Conservation (phyloP, 805 yeast genomes). For the Isabelozyma rhagii region DNA sequence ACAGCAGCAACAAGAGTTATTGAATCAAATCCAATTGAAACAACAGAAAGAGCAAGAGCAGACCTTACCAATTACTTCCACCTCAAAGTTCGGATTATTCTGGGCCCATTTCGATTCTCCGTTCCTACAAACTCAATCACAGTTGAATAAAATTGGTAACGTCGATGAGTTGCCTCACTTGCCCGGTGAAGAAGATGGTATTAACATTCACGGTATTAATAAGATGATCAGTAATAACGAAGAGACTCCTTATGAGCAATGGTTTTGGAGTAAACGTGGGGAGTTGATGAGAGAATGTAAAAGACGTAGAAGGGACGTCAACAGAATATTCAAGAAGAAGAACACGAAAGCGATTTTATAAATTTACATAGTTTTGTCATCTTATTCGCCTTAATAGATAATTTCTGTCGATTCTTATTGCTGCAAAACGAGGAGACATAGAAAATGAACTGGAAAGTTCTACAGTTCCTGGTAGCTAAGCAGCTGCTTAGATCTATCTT, state of each 20-base stretch:
- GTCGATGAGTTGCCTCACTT: constrained; percentile 23
- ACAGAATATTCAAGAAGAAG: constrained; percentile 55
- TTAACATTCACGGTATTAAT: constrained; percentile 6
- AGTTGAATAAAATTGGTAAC: constrained; percentile 55
- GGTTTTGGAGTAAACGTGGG: constrained; percentile 84
- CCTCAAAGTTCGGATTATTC: constrained; percentile 51
- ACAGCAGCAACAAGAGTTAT: constrained; percentile 19
- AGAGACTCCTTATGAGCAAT: constrained; percentile 56
- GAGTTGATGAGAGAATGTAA: constrained; percentile 74
- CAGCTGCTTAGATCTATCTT: too few relatives aligned
- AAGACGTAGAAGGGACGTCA: constrained; percentile 69
- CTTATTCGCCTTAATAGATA: too few relatives aligned
- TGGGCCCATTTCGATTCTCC: constrained; percentile 86
- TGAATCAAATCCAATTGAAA: constrained; percentile 28
- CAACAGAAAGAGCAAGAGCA: constrained; percentile 10
- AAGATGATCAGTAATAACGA: constrained; percentile 15
- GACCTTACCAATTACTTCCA: neutral
- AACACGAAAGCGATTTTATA: neutral
- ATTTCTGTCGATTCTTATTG: too few relatives aligned
- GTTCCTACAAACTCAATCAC: constrained; percentile 81
- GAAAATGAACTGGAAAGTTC: too few relatives aligned
- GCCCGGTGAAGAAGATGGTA: constrained; percentile 32
- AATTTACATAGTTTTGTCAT: too few relatives aligned
- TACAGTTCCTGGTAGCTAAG: too few relatives aligned
- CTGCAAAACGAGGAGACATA: too few relatives aligned